Percentiles rank a stretch among this genome's conserved stretches.
Conservation (phyloP, 2,329 filamentous ascomycete genomes). For the Ophiocordyceps camponoti-leonardi region DNA sequence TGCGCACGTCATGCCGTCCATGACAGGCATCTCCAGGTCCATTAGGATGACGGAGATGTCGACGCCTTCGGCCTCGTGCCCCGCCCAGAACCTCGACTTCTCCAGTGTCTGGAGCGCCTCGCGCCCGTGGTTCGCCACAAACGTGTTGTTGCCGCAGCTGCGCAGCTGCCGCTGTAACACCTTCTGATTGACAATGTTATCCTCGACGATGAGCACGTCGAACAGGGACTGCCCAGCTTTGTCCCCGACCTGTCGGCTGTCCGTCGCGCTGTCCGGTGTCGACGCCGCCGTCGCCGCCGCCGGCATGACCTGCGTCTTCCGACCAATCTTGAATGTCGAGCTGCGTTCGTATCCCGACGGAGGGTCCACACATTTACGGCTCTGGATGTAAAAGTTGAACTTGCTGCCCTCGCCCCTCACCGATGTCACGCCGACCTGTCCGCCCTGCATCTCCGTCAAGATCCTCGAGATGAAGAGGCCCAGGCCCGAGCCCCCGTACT, state of each 20-base stretch:
- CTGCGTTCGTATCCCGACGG: conserved; percentile 19
- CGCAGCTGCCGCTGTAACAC: conserved; percentile 44
- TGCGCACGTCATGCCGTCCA: conserved; percentile 65
- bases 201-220: conserved; percentile 48
- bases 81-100: conserved; percentile 37
- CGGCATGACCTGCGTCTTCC: conserved; percentile 10
- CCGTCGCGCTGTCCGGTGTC: conserved; percentile 4
- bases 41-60: conserved; percentile 55
- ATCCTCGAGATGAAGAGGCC: conserved; percentile 64
- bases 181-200: conserved; percentile 50
- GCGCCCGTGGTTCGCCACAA: conserved; percentile 46
- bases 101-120: conserved; percentile 42
- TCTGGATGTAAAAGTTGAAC: conserved; percentile 62
- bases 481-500: conserved; percentile 54
- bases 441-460: conserved; percentile 59
- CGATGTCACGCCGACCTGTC: conserved; percentile 58
- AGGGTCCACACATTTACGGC: conserved; percentile 33
- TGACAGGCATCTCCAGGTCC: conserved; percentile 73
- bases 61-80: conserved; percentile 25
- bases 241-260: background rate
- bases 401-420: conserved; percentile 51
- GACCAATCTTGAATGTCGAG: conserved; percentile 16
- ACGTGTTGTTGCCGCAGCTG: conserved; percentile 42
- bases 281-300: conserved; percentile 3
- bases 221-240: conserved; percentile 15